These are phyloP conservation scores for Periconia macrospinosa DNA, from an alignment of 2,329 filamentous ascomycete species.

Conservation along the genomic window DNA sequence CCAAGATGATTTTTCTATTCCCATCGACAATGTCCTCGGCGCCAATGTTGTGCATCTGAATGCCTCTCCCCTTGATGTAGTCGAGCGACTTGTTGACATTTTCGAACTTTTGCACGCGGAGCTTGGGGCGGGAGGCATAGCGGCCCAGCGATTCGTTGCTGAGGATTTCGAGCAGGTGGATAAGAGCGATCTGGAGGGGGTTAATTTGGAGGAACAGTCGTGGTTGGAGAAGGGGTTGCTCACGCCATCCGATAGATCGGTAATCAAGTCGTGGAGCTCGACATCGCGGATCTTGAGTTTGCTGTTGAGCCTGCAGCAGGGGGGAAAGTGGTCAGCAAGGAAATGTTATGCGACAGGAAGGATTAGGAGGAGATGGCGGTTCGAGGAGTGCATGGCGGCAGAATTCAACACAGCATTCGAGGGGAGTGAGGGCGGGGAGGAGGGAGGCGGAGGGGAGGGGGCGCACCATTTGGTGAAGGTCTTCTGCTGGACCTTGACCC, in stretches of 20 bases:
- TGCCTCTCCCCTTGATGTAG: conserved; percentile 86
- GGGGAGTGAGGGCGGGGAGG: not conserved
- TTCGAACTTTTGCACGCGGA: conserved; percentile 95
- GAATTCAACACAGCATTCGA: not conserved
- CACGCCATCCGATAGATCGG: conserved; percentile 91
- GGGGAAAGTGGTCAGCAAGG: conserved; percentile 18
- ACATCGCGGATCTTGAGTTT: conserved; percentile 81
- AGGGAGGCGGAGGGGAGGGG: conserved; percentile 3
- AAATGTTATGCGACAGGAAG: not conserved
- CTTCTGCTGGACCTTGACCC: conserved; percentile 88
- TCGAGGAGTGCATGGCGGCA: not conserved
- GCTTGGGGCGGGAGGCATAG: conserved; percentile 93
- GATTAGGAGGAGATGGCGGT: conserved; percentile 8
- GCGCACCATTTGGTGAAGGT: conserved; percentile 96
- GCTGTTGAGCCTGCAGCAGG: conserved; percentile 77
- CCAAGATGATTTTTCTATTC: conserved; percentile 95
- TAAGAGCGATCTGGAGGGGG: conserved; percentile 74
- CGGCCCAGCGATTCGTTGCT: conserved; percentile 92
- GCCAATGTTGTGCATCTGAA: conserved; percentile 98
- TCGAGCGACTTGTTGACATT: conserved; percentile 96
- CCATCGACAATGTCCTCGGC: conserved; percentile 98
- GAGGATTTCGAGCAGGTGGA: conserved; percentile 95
- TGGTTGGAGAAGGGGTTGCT: conserved; percentile 44
- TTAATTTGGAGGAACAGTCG: conserved; percentile 11
- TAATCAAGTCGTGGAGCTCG: conserved; percentile 82